Evolutionary conservation across 192 early-diverging fungal genomes (phyloP), one percentile per base, ranked within the genome.

Genomic region (Entomortierella chlamydospora): DNA sequence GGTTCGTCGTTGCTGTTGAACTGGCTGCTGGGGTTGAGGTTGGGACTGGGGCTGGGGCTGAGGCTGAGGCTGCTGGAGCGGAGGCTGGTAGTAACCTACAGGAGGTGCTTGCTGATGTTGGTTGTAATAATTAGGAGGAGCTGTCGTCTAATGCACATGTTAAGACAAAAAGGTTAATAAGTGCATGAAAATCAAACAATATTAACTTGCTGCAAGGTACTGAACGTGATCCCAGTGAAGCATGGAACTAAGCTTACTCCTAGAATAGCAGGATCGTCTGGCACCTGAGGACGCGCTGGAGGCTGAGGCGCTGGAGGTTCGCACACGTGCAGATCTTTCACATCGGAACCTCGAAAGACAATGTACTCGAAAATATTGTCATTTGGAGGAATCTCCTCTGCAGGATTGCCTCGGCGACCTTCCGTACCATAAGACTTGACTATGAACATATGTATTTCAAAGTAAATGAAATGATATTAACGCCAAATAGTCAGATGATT

Each of bases 371-470:
- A 99, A 43, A 95, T 84, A 72, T 93, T 91, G 37, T 94, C 92
- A 20, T 90, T 90, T 0, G 92, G 83, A n/a, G 91, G 92, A 61
- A 99, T 94, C 79, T 98, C 96, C 61, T 98, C 91, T 53, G 81
- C 64, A 13, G 90, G 91, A 63, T 94, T 90, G 15, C 86, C 85
- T 53, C 86, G 83, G 30, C 97, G 92, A 68, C 96, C 96, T 82
- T 99, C 97, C 1, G 97, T 99, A 64, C 97, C 97, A 83, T 91
- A 93, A n/a, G 95, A 97, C 51, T 91, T 91, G 56, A 96, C 95
- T 95, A 62, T 43, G n/a, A 28, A 2, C 26, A 68, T 26, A 58
- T 31, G 5, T 28, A 28, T 56, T 20, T 56, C 0, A 31, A 39
- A 6, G 25, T 29, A 54, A 30, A 54, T 4, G n/a, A 34, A 31